phyloP scores from a whole-genome alignment of 1,284 basidiomycete species.

The Peniophora sp. region DNA sequence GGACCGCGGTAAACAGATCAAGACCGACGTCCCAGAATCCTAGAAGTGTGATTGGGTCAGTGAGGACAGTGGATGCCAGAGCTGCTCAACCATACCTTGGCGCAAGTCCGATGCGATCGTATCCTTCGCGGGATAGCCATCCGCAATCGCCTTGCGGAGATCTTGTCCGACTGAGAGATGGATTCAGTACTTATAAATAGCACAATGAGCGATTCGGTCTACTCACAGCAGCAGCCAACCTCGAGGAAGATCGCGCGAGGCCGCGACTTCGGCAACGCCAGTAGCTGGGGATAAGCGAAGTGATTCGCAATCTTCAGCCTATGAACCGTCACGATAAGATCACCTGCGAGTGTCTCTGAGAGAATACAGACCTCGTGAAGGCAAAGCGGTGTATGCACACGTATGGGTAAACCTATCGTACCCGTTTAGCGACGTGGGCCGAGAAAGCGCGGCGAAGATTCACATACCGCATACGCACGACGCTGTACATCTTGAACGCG shows the following conservation, averaged over 20 bases:
- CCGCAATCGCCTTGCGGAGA: slow-evolving; percentile 8
- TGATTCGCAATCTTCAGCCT: slow-evolving; percentile 6
- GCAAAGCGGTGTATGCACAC: background rate
- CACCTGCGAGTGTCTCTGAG: background rate
- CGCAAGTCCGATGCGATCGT: slow-evolving; percentile 16
- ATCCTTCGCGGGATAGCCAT: slow-evolving; percentile 9
- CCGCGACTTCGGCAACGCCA: slow-evolving; percentile 7
- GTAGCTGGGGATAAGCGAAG: slow-evolving; percentile 5
- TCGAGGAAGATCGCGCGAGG: slow-evolving; percentile 11
- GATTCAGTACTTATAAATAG: background rate
- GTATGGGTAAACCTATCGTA: background rate
- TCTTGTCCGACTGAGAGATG: slow-evolving; percentile 5
- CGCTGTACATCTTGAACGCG: background rate
- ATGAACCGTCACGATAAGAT: background rate
- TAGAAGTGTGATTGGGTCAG: background rate
- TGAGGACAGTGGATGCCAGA: background rate
- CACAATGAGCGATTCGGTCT: background rate
- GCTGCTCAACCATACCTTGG: slow-evolving; percentile 4
- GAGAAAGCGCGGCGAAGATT: too few species aligned
- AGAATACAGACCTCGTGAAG: background rate
- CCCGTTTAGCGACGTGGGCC: too few species aligned
- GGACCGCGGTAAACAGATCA: slow-evolving; percentile 18
- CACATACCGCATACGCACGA: too few species aligned
- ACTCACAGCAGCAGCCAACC: slow-evolving; percentile 11
- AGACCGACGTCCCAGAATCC: slow-evolving; percentile 20